These are phyloP conservation scores for Ophiocordyceps camponoti-floridani DNA, from an alignment of 2,329 filamentous ascomycete genomes.

Conservation along the genomic window DNA sequence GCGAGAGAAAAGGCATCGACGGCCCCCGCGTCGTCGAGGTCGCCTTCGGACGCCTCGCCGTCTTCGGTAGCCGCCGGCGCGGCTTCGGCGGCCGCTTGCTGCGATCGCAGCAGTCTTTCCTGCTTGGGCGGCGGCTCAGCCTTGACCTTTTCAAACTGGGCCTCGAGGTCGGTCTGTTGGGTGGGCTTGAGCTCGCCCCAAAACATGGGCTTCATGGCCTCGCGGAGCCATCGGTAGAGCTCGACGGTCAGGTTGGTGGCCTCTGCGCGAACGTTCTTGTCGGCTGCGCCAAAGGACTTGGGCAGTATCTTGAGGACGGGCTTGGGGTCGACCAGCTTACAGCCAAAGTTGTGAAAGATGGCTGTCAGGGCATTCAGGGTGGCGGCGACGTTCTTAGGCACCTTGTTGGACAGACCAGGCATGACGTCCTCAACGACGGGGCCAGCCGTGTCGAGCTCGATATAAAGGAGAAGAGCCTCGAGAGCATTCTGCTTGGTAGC, in stretches of 20 bases:
- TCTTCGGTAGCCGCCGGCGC: slow-evolving; percentile 42
- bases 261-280: slow-evolving; percentile 94
- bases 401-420: slow-evolving; percentile 68
- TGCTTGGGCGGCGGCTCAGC: slow-evolving; percentile 76
- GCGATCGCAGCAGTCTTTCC: slow-evolving; percentile 70
- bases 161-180: slow-evolving; percentile 85
- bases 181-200: slow-evolving; percentile 92
- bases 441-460: slow-evolving; percentile 73
- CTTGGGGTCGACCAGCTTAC: slow-evolving; percentile 87
- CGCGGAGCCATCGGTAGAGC: slow-evolving; percentile 89
- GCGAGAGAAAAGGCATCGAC: slow-evolving; percentile 68
- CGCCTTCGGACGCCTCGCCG: slow-evolving; percentile 38
- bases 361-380: slow-evolving; percentile 60
- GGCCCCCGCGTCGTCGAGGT: slow-evolving; percentile 34
- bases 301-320: slow-evolving; percentile 74
- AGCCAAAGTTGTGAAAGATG: slow-evolving; percentile 87
- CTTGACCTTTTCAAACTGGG: slow-evolving; percentile 86
- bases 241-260: slow-evolving; percentile 84
- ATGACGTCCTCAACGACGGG: slow-evolving; percentile 84
- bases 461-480: slow-evolving; percentile 72
- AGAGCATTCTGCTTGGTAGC: slow-evolving; percentile 75
- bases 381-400: slow-evolving; percentile 65
- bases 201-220: slow-evolving; percentile 96
- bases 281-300: slow-evolving; percentile 85
- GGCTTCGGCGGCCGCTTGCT: slow-evolving; percentile 68